A percentile compares a stretch with the other conserved stretches of the same genome.
These are phyloP conservation scores for Penicillium sp. DNA, from an alignment of 2,329 filamentous ascomycete species.

Conservation along the genomic window DNA sequence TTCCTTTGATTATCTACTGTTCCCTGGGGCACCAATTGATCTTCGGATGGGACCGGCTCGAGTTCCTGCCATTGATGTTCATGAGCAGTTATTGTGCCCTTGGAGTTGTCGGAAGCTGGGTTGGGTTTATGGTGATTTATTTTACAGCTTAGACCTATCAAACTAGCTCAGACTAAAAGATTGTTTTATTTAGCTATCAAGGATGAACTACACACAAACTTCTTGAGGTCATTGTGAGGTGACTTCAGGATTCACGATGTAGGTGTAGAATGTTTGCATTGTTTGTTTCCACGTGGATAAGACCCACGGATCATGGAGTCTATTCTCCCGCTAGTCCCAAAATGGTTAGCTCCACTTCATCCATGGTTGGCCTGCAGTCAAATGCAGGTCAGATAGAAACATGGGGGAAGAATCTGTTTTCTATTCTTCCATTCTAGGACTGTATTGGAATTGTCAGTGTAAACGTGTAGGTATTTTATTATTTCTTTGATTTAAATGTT, in stretches of 20 bases:
- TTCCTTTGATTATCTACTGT: conserved; percentile 86
- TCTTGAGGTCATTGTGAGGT: neutral
- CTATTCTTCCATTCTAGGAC: neutral
- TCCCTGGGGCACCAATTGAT: conserved; percentile 79
- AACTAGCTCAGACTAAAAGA: neutral
- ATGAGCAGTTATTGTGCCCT: conserved; percentile 91
- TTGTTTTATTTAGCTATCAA: neutral
- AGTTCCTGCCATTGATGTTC: conserved; percentile 96
- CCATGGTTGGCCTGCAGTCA: conserved; percentile 22
- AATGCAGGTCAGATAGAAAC: conserved; percentile 20
- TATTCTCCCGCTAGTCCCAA: conserved; percentile 17
- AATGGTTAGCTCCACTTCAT: conserved; percentile 16
- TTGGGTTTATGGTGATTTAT: conserved; percentile 91
- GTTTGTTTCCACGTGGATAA: conserved; percentile 26
- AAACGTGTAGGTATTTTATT: too few species aligned
- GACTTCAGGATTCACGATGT: neutral
- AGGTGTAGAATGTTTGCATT: conserved; percentile 20
- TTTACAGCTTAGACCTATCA: conserved; percentile 53
- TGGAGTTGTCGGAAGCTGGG: conserved; percentile 93
- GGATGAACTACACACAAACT: neutral
- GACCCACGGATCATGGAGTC: conserved; percentile 25
- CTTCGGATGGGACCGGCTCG: conserved; percentile 70
- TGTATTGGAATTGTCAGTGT: neutral
- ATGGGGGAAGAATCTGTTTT: conserved; percentile 1
- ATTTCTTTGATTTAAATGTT: neutral